A percentile compares a stretch with the other conserved stretches of the same genome.
Conservation (phyloP, 2,329 filamentous ascomycete species). For the Colletotrichum sp. region DNA sequence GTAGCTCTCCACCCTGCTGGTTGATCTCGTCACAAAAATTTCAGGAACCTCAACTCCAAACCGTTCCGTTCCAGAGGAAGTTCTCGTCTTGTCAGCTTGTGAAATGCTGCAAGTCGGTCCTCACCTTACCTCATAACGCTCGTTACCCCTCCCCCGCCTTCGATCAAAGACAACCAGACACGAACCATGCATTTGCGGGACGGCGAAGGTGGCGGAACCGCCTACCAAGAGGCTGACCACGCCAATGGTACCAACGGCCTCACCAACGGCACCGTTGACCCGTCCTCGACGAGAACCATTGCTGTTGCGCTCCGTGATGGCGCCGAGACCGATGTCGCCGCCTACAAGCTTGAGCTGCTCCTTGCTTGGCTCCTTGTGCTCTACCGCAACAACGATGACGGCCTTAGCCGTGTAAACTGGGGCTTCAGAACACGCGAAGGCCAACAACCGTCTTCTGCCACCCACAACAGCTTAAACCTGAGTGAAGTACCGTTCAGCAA, state of each 20-base stretch:
- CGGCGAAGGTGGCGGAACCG: slow-evolving; percentile 21
- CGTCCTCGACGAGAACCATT: slow-evolving; percentile 20
- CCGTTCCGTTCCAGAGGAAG: background rate
- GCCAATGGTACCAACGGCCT: background rate
- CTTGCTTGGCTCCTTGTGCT: slow-evolving; percentile 27
- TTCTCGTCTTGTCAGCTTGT: background rate
- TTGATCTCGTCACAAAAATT: slow-evolving; percentile 5
- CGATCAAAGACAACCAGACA: background rate
- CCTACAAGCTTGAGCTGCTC: slow-evolving; percentile 23
- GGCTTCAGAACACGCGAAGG: slow-evolving; percentile 11
- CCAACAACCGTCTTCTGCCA: background rate
- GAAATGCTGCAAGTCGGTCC: slow-evolving; percentile 9
- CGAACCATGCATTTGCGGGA: slow-evolving; percentile 23
- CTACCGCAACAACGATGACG: slow-evolving; percentile 25
- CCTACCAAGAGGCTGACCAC: slow-evolving; percentile 6
- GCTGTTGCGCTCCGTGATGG: background rate
- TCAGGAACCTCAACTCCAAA: background rate
- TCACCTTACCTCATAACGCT: slow-evolving; percentile 8
- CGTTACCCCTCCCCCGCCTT: slow-evolving; percentile 27
- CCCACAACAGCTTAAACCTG: slow-evolving; percentile 9
- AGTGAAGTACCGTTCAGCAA: slow-evolving; percentile 21
- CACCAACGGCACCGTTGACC: background rate
- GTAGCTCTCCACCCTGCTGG: slow-evolving; percentile 13
- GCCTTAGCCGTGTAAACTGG: slow-evolving; percentile 20
- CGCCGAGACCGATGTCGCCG: background rate